A percentile compares a stretch with the other conserved stretches of the same genome.
Conservation (phyloP, 768 basidiomycete species). For the Boletellus sp. region DNA sequence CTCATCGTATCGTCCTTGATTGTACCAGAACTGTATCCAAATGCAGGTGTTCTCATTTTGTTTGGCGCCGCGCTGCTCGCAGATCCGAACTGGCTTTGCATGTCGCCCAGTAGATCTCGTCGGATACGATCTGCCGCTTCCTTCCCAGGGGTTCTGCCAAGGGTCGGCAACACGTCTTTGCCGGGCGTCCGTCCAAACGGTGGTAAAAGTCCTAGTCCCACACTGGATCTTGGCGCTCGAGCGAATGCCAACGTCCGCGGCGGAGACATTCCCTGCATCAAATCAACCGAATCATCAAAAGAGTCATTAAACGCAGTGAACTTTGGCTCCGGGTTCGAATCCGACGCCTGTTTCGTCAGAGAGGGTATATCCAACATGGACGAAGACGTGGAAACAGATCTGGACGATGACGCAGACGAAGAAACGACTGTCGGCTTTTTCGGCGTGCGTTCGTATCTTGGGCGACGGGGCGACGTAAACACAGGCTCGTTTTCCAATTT, state of each 20-base stretch:
- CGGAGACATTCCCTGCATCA: constrained; percentile 45
- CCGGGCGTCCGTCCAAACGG: constrained; percentile 61
- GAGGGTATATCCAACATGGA: constrained; percentile 49
- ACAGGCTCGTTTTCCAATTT: constrained; percentile 65
- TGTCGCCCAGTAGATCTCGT: constrained; percentile 56
- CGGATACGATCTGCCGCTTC: constrained; percentile 70
- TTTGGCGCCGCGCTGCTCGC: constrained; percentile 10
- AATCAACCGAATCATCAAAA: constrained; percentile 39
- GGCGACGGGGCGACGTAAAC: constrained; percentile 39
- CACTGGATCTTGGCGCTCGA: constrained; percentile 35
- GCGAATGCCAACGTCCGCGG: constrained; percentile 54
- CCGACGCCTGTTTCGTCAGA: constrained; percentile 33
- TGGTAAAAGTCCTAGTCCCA: constrained; percentile 32
- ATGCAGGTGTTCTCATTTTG: constrained; percentile 27
- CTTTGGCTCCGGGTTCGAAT: constrained; percentile 44
- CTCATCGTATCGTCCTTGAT: constrained; percentile 59
- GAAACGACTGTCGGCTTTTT: constrained; percentile 17
- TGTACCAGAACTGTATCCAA: constrained; percentile 19
- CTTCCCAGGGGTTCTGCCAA: constrained; percentile 66
- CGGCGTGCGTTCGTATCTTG: constrained; percentile 27
- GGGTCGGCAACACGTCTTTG: constrained; percentile 42
- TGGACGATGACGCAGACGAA: constrained; percentile 19
- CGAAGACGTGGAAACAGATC: constrained; percentile 34
- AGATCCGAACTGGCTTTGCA: constrained; percentile 36
- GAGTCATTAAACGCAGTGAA: constrained; percentile 31